These are phyloP conservation scores for Coffea humblotiana DNA, from an alignment of 305 asterid species.

Conservation along the genomic window DNA sequence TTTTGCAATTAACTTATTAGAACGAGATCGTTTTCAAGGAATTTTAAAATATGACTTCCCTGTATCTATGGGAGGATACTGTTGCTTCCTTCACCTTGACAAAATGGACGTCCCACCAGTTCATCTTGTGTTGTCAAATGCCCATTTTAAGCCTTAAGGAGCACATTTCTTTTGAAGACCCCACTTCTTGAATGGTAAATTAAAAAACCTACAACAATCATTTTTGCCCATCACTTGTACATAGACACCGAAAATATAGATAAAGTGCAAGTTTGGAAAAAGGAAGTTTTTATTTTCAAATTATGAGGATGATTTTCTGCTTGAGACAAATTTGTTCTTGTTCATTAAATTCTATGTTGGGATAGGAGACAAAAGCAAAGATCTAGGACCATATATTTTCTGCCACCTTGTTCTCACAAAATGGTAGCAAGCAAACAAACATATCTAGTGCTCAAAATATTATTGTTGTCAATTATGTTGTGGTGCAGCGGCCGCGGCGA, in stretches of 20 bases:
- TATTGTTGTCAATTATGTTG: no score
- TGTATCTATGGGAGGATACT: not conserved
- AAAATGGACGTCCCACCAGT: constrained; percentile 20
- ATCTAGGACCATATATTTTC: no score
- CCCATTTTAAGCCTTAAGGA: not conserved
- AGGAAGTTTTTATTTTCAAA: no score
- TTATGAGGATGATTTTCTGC: not conserved
- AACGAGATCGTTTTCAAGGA: not conserved
- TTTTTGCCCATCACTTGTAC: not conserved
- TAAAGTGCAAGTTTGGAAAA: not conserved
- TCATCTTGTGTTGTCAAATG: constrained; percentile 21
- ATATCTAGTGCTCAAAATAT: no score
- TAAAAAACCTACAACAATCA: constrained; percentile 12
- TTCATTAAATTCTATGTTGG: not conserved
- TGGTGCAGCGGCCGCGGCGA: no score
- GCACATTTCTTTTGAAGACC: constrained; percentile 19
- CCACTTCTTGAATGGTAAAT: constrained; percentile 14
- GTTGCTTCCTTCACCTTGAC: constrained; percentile 6
- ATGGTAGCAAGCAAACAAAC: not conserved
- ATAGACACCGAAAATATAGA: not conserved
- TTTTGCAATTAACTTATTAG: not conserved
- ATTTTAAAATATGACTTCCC: not conserved
- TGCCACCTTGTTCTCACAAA: not conserved
- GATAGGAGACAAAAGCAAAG: not conserved
- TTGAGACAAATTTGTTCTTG: not conserved